phyloP scores from a whole-genome alignment of 192 early-diverging fungal genomes.

The Umbelopsis isabellina region DNA sequence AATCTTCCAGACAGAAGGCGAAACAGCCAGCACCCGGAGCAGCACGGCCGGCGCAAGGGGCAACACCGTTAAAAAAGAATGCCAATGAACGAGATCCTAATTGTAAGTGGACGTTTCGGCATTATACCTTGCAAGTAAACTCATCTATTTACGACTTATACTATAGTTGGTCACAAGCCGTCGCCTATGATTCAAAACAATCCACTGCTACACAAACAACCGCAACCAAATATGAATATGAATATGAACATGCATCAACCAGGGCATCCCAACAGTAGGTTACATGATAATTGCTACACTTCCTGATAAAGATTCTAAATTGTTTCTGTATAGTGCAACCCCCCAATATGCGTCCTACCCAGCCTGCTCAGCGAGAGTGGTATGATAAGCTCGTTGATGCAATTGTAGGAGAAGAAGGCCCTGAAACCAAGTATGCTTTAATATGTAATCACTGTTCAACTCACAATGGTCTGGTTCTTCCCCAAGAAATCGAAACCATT shows the following conservation, averaged over 20 bases:
- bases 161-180: no score
- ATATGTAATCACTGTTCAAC: slow-evolving; percentile 90
- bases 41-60: not conserved
- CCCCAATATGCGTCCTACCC: slow-evolving; percentile 17
- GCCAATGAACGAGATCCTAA: not conserved
- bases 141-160: no score
- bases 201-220: no score
- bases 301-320: not conserved
- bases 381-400: slow-evolving; percentile 92
- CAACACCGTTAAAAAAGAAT: not conserved
- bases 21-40: not conserved
- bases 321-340: not conserved
- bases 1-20: slow-evolving; percentile 22
- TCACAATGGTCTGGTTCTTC: slow-evolving; percentile 91
- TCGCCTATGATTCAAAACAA: no score
- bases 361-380: slow-evolving; percentile 58
- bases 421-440: slow-evolving; percentile 89
- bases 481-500: slow-evolving; percentile 76
- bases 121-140: not conserved
- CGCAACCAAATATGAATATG: no score
- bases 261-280: no score
- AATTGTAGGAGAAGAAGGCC: slow-evolving; percentile 89
- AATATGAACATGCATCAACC: no score
- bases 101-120: not conserved
- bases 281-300: no score